A percentile compares a stretch with the other conserved stretches of the same genome.
Evolutionary conservation across 2,329 filamentous ascomycete genomes (phyloP).

Genomic region (Sclerotinia nivalis): DNA sequence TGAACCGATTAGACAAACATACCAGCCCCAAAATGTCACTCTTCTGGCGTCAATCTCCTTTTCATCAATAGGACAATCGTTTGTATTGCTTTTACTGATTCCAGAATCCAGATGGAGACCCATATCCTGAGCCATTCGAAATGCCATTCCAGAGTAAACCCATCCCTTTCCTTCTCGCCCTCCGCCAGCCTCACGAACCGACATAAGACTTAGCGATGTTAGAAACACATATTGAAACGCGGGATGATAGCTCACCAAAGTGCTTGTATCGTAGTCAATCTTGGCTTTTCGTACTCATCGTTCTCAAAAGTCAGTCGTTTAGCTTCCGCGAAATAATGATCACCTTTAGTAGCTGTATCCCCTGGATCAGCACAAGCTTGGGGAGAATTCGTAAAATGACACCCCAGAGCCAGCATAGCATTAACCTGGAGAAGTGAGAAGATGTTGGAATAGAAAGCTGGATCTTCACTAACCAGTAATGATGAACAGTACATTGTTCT

Average conservation of each 20-base stretch:
- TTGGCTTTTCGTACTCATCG: constrained; percentile 88
- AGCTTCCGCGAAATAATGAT: constrained; percentile 94
- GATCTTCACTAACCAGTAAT: constrained; percentile 55
- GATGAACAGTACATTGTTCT: constrained; percentile 80
- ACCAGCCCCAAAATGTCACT: constrained; percentile 90
- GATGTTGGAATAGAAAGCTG: constrained; percentile 43
- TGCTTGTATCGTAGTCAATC: constrained; percentile 87
- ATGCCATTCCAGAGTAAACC: constrained; percentile 98
- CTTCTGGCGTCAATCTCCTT: constrained; percentile 84
- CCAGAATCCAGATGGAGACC: constrained; percentile 84
- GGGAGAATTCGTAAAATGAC: constrained; percentile 81
- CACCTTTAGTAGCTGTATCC: constrained; percentile 83
- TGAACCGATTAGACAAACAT: background rate
- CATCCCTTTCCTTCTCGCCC: constrained; percentile 93
- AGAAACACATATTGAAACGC: background rate
- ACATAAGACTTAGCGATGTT: constrained; percentile 58
- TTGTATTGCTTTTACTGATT: constrained; percentile 55
- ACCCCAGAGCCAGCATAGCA: constrained; percentile 88
- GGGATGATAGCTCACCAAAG: constrained; percentile 58
- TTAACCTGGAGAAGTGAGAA: constrained; percentile 90
- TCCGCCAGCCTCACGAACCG: constrained; percentile 91
- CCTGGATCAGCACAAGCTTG: constrained; percentile 70
- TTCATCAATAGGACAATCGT: constrained; percentile 59
- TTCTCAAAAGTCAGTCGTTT: constrained; percentile 87
- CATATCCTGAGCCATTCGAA: constrained; percentile 94